Conservation (phyloP, 306 rosid species). For the Dryas drummondii region DNA sequence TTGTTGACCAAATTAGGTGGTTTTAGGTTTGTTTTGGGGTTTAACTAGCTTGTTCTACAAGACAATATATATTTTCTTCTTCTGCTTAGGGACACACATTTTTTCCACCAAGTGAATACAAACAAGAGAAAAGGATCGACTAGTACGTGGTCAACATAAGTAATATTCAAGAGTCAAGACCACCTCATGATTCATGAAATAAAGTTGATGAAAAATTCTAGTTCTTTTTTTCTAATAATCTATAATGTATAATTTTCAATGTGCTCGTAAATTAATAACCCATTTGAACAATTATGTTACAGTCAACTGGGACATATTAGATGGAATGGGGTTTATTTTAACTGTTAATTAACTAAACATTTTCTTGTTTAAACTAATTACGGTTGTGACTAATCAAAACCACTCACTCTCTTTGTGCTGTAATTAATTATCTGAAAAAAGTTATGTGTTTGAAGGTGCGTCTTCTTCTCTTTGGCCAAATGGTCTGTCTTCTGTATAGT, state of each 20-base stretch:
- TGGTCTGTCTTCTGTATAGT: not conserved
- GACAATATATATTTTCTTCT: not conserved
- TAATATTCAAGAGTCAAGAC: not conserved
- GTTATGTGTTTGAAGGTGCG: not conserved
- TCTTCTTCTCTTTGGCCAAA: not conserved
- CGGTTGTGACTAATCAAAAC: too few species aligned
- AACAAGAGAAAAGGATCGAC: not conserved
- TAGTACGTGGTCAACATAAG: not conserved
- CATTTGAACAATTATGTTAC: too few species aligned
- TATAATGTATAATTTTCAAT: too few species aligned
- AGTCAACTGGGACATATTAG: too few species aligned
- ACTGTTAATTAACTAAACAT: too few species aligned
- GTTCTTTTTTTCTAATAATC: not conserved
- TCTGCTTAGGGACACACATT: not conserved
- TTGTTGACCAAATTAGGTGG: constrained; percentile 47
- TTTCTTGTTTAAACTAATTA: too few species aligned
- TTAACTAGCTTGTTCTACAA: constrained; percentile 14
- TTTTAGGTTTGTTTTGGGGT: not conserved
- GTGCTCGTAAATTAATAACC: too few species aligned
- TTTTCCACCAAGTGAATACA: not conserved
- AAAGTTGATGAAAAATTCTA: too few species aligned
- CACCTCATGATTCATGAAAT: not conserved
- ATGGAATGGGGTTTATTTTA: too few species aligned
- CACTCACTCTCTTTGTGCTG: not conserved
- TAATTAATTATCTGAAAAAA: not conserved